phyloP scores from a whole-genome alignment of 2,329 filamentous ascomycete species.

The Juglanconis sp. region DNA sequence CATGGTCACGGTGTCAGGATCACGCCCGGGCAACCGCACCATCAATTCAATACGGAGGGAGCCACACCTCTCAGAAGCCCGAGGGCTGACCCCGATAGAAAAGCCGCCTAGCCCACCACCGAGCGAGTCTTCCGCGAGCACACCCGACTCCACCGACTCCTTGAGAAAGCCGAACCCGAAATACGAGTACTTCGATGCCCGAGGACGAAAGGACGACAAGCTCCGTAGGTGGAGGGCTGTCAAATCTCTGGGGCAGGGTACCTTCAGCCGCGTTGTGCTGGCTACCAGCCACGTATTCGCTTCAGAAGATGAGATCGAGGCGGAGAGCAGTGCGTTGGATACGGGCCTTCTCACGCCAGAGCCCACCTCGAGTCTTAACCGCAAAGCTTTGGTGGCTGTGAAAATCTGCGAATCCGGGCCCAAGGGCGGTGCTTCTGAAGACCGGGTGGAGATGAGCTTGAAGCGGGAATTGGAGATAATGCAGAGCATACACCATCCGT shows the following conservation, averaged over 20 bases:
- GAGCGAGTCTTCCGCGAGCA: slow-evolving; percentile 63
- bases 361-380: slow-evolving; percentile 46
- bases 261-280: slow-evolving; percentile 90
- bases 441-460: slow-evolving; percentile 87
- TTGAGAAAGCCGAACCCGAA: slow-evolving; percentile 34
- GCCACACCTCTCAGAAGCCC: slow-evolving; percentile 72
- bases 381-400: slow-evolving; percentile 84
- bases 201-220: slow-evolving; percentile 64
- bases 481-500: slow-evolving; percentile 82
- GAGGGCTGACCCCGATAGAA: slow-evolving; percentile 65
- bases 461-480: slow-evolving; percentile 95
- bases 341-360: slow-evolving; percentile 31
- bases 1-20: slow-evolving; percentile 69
- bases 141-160: slow-evolving; percentile 35
- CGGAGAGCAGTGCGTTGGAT: slow-evolving; percentile 17
- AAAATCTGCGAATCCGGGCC: slow-evolving; percentile 96
- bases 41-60: slow-evolving; percentile 66
- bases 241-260: slow-evolving; percentile 81
- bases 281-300: slow-evolving; percentile 72
- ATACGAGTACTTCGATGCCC: slow-evolving; percentile 68
- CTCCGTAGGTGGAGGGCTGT: slow-evolving; percentile 75
- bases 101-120: slow-evolving; percentile 77
- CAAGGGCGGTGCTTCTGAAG: slow-evolving; percentile 86
- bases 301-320: slow-evolving; percentile 42
- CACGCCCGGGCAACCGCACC: slow-evolving; percentile 43